Base-by-base conservation (phyloP, 2,329 filamentous ascomycete genomes). In the Verticillium albo-atrum region DNA sequence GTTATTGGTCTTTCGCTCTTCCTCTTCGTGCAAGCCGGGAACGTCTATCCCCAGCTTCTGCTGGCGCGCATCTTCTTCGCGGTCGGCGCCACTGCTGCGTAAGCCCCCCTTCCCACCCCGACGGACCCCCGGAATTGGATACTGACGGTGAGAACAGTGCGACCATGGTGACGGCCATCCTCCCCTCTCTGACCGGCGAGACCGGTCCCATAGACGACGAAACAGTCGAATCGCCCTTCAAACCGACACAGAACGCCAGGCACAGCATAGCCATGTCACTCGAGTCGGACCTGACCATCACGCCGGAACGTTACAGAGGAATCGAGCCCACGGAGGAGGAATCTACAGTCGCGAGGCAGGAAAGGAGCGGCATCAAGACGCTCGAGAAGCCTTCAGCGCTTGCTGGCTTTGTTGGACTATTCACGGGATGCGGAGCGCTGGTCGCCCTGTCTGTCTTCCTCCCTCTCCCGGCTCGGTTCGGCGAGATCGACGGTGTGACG, bases 81-180 rank as follows among this genome's bases (percentile, higher is more conserved):
- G 65, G 67, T 97, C 20, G 95, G 95, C 26, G 95, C 91, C 23
- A 92, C 93, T n/a, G 95, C 94, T 25, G 87, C 90, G 82, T 93
- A 70, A 76, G 82, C 73, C 26, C 14, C 53, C 23, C 35, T 27
- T 73, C 26, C 14, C 53, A 26, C 35, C 28, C 23, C 5, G 25
- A 30, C 42, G 37, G 26, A 6, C n/a, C 27, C 32, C 6, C 28
- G n/a, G 47, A 20, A 26, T 35, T n/a, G 12, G 9, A 32, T 5
- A 54, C 58, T 47, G 20, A 25, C 57, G 27, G 27, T 57, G 25
- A 6, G 20, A 4, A 23, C 58, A 86, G 83, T 5, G 84, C 92
- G 15, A 98, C 95, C 1, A 99, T 99, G 95, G 95, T 99, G 23
- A 98, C 95, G 9, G 95, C 95, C 3, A 92, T 96, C 53, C 80